Percentiles rank a stretch among this genome's conserved stretches.
Conservation (phyloP, 345 rosid species). For the Citrus sp. region DNA sequence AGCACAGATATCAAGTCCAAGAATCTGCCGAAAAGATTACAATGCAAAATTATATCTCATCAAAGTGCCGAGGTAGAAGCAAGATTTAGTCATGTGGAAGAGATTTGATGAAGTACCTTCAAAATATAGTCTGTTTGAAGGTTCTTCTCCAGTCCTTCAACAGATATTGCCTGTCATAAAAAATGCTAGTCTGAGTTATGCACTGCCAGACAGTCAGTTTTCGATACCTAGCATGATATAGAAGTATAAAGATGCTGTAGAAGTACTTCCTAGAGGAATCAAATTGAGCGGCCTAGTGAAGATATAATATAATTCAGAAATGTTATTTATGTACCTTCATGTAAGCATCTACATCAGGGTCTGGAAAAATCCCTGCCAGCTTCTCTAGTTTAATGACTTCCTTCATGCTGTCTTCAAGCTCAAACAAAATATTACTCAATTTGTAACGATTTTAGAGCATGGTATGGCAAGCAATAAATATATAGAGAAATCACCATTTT, state of each 20-base stretch:
- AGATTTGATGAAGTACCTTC: conserved; percentile 21
- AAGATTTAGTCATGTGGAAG: neutral
- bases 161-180: conserved; percentile 32
- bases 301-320: neutral
- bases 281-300: neutral
- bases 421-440: neutral
- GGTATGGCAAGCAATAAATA: neutral
- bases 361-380: conserved; percentile 30
- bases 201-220: no score
- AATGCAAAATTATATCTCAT: no score
- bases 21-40: conserved; percentile 22
- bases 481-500: neutral
- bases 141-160: conserved; percentile 28
- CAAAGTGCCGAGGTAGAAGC: no score
- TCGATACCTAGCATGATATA: no score
- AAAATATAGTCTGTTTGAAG: conserved; percentile 42
- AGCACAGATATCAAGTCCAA: conserved; percentile 39
- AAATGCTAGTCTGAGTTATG: neutral
- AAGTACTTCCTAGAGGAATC: neutral
- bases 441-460: neutral
- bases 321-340: conserved; percentile 27
- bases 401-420: conserved; percentile 14
- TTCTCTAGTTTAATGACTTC: conserved; percentile 33
- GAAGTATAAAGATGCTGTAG: neutral
- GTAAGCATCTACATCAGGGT: conserved; percentile 36